Percentiles rank a stretch among this genome's conserved stretches.
Conservation (phyloP, 331 rosid species). For the Ulmus americana region DNA sequence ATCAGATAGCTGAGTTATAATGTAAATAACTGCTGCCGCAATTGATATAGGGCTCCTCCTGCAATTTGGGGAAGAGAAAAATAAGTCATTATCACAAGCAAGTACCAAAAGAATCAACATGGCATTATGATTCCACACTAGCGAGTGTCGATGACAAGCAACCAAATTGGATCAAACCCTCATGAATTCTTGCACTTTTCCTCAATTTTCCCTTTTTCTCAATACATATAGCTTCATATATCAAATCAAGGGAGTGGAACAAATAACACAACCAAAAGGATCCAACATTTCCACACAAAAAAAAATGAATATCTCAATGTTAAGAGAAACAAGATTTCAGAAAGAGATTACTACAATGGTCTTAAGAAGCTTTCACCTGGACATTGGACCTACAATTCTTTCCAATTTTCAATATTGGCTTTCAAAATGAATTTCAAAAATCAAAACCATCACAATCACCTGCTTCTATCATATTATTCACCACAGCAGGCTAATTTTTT, state of each 20-base stretch:
- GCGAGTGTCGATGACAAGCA: neutral
- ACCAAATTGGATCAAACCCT: neutral
- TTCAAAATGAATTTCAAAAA: neutral
- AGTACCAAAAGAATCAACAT: constrained; percentile 1
- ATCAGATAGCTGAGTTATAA: constrained; percentile 84
- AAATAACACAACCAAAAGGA: neutral
- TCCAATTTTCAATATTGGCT: neutral
- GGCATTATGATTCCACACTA: constrained; percentile 5
- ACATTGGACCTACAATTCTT: too few relatives aligned
- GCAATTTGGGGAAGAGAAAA: constrained; percentile 18
- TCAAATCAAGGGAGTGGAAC: neutral
- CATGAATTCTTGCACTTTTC: neutral
- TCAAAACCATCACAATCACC: neutral
- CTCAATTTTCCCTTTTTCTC: neutral
- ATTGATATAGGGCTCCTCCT: constrained; percentile 99
- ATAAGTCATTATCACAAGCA: neutral
- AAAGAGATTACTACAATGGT: neutral
- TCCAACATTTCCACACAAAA: too few relatives aligned
- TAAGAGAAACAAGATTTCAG: too few relatives aligned
- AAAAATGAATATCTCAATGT: too few relatives aligned
- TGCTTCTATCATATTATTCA: neutral
- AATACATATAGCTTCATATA: neutral
- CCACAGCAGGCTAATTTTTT: too few relatives aligned
- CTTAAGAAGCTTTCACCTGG: neutral
- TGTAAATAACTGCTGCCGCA: constrained; percentile 92